Base-by-base conservation (phyloP, 768 basidiomycete genomes). In the Tricholoma flavovirens region DNA sequence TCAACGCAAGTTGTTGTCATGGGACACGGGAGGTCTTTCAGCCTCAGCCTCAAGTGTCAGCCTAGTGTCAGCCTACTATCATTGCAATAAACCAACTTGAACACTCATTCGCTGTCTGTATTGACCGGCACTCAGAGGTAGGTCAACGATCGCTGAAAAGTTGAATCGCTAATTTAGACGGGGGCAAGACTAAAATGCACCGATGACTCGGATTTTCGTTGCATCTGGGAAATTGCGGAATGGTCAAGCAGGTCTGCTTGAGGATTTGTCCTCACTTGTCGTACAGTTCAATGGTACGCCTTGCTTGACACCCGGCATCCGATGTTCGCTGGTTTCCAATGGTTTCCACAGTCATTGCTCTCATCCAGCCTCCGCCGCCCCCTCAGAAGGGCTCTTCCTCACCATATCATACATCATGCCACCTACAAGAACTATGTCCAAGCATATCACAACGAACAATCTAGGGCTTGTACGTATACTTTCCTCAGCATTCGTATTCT, bases 381-480 rank as follows among this genome's bases (percentile, higher is more conserved):
- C 50, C 43, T 59, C 71, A 82, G 62, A 62, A 89, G 88, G 87
- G 82, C 83, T 62, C 78, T 81, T 68, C 75, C 90, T 8, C 90
- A 90, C 64, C 90, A 92, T 68, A 87, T 91, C 52, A 92, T 90
- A 60, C 90, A 90, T 32, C 89, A 90, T 71, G 92, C 92, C 73
- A 85, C 90, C 68, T 90, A 91, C 79, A 89, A 85, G 70, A 72
- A 88, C 73, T 92, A 92, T 72, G 88, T 90, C 3, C 87, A 90
- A 67, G 75, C 83, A 2, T 75, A 78, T 61, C 89, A 91, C 71
- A 72, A 78, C 57, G 87, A 90, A 69, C 71, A 73, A 56, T 75
- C 73, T 58, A 79, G 77, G 57, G 80, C 76, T 26, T 76, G 88
- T 89, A 73, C 61, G 83, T 76, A 30, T 36, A 24, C 55, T 15